Base-by-base conservation (phyloP, 2,329 filamentous ascomycete species). In the Nigrograna mackinnonii region DNA sequence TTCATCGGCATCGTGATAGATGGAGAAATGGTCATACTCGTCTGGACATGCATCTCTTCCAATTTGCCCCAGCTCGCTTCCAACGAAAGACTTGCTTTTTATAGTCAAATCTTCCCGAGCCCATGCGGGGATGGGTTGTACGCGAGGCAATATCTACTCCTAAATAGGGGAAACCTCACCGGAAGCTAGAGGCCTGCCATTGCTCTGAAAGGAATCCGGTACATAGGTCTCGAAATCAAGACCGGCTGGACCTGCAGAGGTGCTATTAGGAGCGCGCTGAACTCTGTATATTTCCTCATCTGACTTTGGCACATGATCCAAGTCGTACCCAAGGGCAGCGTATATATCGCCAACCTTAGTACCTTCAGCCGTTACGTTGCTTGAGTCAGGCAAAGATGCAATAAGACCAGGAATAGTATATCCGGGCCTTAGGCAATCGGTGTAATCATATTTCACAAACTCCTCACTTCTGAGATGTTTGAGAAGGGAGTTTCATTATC, bases 401-500 rank as follows among this genome's bases (percentile, higher is more conserved):
- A 38, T 38, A 20, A 38, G 36, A 21, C 36, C 36, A 11, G 36
- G 36, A 38, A 38, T 38, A 20, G 36, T 38, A 28, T 38, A 38
- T 11, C 36, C 21, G 36, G 36, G 36, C 16, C n/a, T 38, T 20
- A 38, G 20, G 36, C 36, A 38, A 22, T 38, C 36, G 22, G n/a
- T 22, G 36, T 38, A 38, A 20, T 38, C n/a, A 22, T 38, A 38
- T 28, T 26, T 28, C 19, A 22, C 36, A 28, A 28, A n/a, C n/a
- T n/a, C n/a, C n/a, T n/a, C n/a, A n/a, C n/a, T 19, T 22, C n/a
- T 28, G 36, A 38, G 36, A 22, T 9, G 19, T 38, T 38, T 11
- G 36, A 38, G 36, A 38, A 38, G 24, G n/a, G 11, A 38, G 9
- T 38, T 9, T n/a, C 24, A n/a, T 9, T 28, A 9, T 28, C n/a